These are phyloP conservation scores for Boletus pseudopeckii DNA, from an alignment of 768 basidiomycete genomes.

Conservation along the genomic window DNA sequence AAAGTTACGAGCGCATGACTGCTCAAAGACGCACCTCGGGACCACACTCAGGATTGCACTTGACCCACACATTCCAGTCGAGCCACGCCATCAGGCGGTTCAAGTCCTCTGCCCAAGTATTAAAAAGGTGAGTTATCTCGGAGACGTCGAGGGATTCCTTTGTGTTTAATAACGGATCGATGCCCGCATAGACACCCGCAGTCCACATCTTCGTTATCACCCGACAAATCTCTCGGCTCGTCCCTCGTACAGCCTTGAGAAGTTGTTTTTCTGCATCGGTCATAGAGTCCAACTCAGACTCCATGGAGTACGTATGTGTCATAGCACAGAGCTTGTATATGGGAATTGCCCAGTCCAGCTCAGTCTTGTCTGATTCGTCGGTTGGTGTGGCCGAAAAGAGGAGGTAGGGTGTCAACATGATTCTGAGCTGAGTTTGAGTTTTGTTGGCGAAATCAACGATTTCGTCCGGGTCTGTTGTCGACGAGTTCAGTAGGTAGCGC, in stretches of 20 bases:
- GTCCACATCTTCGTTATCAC: conserved; percentile 48
- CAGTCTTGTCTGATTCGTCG: background rate
- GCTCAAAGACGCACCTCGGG: conserved; percentile 37
- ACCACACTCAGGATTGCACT: conserved; percentile 44
- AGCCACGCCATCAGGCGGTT: conserved; percentile 45
- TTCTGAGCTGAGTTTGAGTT: conserved; percentile 20
- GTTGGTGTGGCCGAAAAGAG: conserved; percentile 10
- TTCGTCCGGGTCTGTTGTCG: background rate
- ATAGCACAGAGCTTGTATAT: conserved; percentile 31
- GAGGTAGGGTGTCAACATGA: conserved; percentile 31
- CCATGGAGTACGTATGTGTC: conserved; percentile 21
- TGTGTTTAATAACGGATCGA: conserved; percentile 11
- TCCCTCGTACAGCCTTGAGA: conserved; percentile 29
- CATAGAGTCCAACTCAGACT: conserved; percentile 8
- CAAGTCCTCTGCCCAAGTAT: conserved; percentile 35
- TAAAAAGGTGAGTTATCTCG: conserved; percentile 9
- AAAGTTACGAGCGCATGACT: background rate
- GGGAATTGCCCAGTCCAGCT: conserved; percentile 28
- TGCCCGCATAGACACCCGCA: conserved; percentile 27
- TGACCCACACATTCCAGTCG: conserved; percentile 51
- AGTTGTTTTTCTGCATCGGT: conserved; percentile 30
- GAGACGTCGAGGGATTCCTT: background rate
- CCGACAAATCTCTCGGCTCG: conserved; percentile 44
- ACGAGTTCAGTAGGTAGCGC: conserved; percentile 19
- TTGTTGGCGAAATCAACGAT: conserved; percentile 8